These are phyloP conservation scores for Erodium texanum DNA, from an alignment of 441 rosid species.

Conservation along the genomic window DNA sequence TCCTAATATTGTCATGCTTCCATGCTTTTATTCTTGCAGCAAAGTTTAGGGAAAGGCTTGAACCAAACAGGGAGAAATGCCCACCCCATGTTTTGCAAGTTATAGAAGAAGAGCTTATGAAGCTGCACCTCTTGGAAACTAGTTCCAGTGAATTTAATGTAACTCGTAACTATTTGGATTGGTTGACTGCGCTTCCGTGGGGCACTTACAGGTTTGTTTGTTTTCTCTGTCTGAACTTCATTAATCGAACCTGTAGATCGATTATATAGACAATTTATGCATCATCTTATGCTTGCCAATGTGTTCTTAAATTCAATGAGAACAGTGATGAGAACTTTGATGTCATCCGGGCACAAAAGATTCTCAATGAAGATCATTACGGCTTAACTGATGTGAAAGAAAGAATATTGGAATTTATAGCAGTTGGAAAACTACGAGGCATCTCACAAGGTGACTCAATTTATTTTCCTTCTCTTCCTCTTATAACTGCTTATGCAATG, in stretches of 20 bases:
- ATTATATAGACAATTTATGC: background rate
- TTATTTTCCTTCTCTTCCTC: conserved; percentile 2
- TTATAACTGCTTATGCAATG: background rate
- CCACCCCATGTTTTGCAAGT: conserved; percentile 78
- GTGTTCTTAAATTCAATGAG: conserved; percentile 4
- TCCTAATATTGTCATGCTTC: conserved; percentile 13
- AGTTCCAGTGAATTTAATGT: conserved; percentile 99
- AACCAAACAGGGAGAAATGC: conserved; percentile 65
- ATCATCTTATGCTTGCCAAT: background rate
- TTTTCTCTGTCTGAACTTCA: too few relatives aligned
- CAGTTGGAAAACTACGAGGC: conserved; percentile 98
- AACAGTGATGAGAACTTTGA: conserved; percentile 86
- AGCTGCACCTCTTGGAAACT: conserved; percentile 80
- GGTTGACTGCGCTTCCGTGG: conserved; percentile 94
- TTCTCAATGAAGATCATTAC: conserved; percentile 90
- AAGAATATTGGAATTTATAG: conserved; percentile 92
- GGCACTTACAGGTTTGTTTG: conserved; percentile 66
- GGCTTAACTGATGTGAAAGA: conserved; percentile 93
- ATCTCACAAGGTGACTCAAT: conserved; percentile 69
- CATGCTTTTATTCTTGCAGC: conserved; percentile 40
- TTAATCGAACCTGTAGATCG: too few relatives aligned
- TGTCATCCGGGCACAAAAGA: conserved; percentile 60
- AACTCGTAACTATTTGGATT: conserved; percentile 81
- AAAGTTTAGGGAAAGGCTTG: conserved; percentile 73
- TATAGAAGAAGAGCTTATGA: conserved; percentile 84